Base-by-base conservation (phyloP, 2,329 filamentous ascomycete species). In the Huntiella moniliformis region DNA sequence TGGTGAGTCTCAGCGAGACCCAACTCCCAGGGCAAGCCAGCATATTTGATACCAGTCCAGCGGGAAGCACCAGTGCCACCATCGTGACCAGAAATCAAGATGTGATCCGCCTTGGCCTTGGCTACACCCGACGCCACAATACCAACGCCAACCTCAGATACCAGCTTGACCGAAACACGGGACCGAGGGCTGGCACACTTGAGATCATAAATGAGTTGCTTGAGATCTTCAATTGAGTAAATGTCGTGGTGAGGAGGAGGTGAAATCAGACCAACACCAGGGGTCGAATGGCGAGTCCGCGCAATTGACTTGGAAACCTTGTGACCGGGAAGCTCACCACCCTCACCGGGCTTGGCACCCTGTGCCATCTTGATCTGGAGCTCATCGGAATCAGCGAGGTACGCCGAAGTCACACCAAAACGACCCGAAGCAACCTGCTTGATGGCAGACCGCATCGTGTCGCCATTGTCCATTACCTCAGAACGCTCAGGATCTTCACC, bases 331-430 rank as follows among this genome's bases (percentile, higher is more conserved):
- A 96, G 75, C 64, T 96, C 88, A 73, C 88, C 88, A 68, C 88
- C 88, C 64, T 96, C 88, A 63, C 88, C 88, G 47, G 88, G 88
- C 73, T 96, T 96, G 52, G 88, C 88, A 60, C 88, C 88, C 65
- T 96, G 88, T 7, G 88, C 88, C 88, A 96, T 96, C 74, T 96
- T 96, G 67, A 96, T 96, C 63, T 96, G 88, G 39, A 96, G 70
- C 65, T 96, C 87, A 57, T 96, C 88, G 13, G 88, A 84, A 61
- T 96, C 88, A 42, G 87, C 85, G 12, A 96, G 75, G 60, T 95
- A 96, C 59, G 85, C 83, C 49, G 84, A 91, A 1, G 88, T 96
- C 51, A 95, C 88, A 69, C 88, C 88, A 57, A 96, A 96, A 57
- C 88, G 82, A 52, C 88, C 88, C 39, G 86, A 94, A 38, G 88